Evolutionary conservation across 352 stramenopile genomes (phyloP), one percentile per base, ranked within the genome.

Genomic region (Globisporangium rhizosaccharum): DNA sequence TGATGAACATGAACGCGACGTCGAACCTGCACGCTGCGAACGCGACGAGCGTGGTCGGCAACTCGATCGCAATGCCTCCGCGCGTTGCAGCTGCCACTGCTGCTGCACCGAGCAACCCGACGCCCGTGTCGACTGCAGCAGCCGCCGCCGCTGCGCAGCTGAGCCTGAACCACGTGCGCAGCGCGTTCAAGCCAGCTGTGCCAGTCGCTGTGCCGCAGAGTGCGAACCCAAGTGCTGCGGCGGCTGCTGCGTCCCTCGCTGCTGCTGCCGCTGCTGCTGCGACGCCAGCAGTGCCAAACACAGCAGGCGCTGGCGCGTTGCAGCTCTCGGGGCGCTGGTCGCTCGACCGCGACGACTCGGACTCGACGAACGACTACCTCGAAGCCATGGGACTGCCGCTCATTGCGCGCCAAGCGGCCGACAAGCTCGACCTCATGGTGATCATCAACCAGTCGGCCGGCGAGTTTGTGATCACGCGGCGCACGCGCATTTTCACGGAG

Each of bases 361-460:
- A 95, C 71, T 95, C 86, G 70, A 95, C 86, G 44, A 94, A 95
- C 67, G 82, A 92, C 66, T 95, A 95, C 62, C 65, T 95, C 49
- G 86, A 95, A 63, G 86, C 86, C 56, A 95, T 95, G 58, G 58
- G 58, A 2, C 70, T 95, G 44, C 86, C 86, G 39, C 67, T 95
- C 17, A 95, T 95, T 57, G 86, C 86, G 15, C 86, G 86, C 14
- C 86, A 95, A 59, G 86, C 86, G 2, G 86, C 84, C 15, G 86
- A 95, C 67, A 95, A 95, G 64, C 70, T 95, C 25, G 84, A 93
- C 58, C 76, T 95, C 28, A 95, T 92, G 75, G 86, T 95, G 42
- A 90, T 95, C 64, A 94, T 95, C 64, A 84, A 81, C 55, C 86
- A 94, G 70, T 88, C 75, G 30, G 59, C 84, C 0, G 83, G 82